These are phyloP conservation scores for Dendrobium officinale DNA, from an alignment of 106 monocot genomes.

Conservation along the genomic window DNA sequence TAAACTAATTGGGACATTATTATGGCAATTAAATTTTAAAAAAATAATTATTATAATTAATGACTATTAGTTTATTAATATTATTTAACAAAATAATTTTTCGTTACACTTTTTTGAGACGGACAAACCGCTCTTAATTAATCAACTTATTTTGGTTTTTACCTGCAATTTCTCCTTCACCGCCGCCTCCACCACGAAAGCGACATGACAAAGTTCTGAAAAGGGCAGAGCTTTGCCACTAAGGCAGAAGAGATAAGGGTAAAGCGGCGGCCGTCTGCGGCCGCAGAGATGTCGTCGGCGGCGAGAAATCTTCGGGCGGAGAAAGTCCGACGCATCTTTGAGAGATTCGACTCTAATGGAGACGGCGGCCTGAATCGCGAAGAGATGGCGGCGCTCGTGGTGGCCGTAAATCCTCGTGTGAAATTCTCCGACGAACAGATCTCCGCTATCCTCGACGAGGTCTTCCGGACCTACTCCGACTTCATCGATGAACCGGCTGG, in stretches of 20 bases:
- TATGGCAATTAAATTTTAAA: too few relatives aligned
- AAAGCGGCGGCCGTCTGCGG: background rate
- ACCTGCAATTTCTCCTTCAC: background rate
- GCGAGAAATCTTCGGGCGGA: conserved; percentile 15
- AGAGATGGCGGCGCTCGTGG: conserved; percentile 59
- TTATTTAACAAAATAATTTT: too few relatives aligned
- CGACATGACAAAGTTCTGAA: background rate
- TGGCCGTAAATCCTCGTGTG: conserved; percentile 52
- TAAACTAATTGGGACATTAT: too few relatives aligned
- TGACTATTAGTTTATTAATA: too few relatives aligned
- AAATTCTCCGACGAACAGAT: conserved; percentile 50
- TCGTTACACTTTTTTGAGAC: too few relatives aligned
- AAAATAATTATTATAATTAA: too few relatives aligned
- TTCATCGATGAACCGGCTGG: conserved; percentile 22
- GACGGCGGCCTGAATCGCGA: conserved; percentile 34
- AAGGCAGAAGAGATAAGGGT: background rate
- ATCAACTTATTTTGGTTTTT: too few relatives aligned
- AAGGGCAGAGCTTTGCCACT: background rate
- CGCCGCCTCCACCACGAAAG: background rate
- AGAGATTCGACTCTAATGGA: conserved; percentile 11
- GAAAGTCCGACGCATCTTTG: conserved; percentile 33
- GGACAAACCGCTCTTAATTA: too few relatives aligned
- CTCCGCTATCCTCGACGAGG: conserved; percentile 52
- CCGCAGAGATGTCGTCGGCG: background rate
- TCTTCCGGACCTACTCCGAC: conserved; percentile 60